Conservation (phyloP, 352 stramenopile genomes). For the Globisporangium lucens region DNA sequence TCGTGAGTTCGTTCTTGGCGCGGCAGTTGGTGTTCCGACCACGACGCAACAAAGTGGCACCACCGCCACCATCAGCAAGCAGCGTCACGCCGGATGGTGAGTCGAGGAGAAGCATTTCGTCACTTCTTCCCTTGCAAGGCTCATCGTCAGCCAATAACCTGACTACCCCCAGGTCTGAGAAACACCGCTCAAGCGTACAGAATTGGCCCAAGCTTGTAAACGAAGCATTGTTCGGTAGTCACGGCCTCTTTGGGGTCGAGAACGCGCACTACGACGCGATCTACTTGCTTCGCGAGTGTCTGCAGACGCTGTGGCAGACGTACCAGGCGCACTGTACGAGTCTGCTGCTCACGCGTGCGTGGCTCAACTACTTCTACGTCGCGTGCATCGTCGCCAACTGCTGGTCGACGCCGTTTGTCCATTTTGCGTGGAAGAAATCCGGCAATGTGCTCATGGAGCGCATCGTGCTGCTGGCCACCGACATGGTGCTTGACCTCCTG, state of each 20-base stretch:
- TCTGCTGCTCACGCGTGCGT: conserved; percentile 7
- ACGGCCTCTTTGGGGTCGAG: conserved; percentile 21
- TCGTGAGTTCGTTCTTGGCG: neutral
- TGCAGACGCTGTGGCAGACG: conserved; percentile 25
- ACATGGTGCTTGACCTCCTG: conserved; percentile 22
- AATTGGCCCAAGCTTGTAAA: neutral
- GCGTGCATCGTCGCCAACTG: conserved; percentile 22
- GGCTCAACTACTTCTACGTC: conserved; percentile 19
- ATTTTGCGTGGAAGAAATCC: neutral
- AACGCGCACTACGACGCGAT: conserved; percentile 21
- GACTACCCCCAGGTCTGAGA: neutral
- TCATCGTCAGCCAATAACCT: neutral
- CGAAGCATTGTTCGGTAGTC: conserved; percentile 1
- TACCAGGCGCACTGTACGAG: conserved; percentile 27
- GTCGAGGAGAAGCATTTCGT: neutral
- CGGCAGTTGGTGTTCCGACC: neutral
- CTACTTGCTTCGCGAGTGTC: conserved; percentile 20
- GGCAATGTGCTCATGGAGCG: conserved; percentile 13
- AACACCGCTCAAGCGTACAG: neutral
- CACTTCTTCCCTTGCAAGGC: neutral
- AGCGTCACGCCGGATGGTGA: neutral
- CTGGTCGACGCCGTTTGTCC: conserved; percentile 19
- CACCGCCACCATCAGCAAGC: neutral
- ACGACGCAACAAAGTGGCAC: neutral
- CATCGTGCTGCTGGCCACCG: conserved; percentile 9